Evolutionary conservation across 2,329 filamentous ascomycete genomes (phyloP), one percentile per base, ranked within the genome.

Genomic region (Waltergamsia citrina): DNA sequence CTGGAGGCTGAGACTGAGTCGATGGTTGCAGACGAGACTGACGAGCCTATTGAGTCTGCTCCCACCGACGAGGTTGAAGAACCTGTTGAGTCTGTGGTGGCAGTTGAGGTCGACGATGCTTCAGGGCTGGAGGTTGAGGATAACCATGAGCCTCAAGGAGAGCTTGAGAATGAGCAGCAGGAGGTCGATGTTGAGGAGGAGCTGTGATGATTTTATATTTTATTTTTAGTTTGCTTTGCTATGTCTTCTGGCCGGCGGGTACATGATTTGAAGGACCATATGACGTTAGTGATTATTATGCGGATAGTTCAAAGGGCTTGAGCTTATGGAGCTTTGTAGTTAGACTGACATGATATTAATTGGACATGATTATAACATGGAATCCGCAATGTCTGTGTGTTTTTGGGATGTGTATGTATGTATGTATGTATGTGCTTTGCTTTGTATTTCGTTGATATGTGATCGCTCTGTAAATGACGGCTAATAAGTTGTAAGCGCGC

Each of bases 341-440:
- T 28, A 34, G 23, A 27, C n/a, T 34, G 32, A 27, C 12, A 33
- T 33, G 23, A 33, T 12, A 8, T 24, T 18, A 33, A 33, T 24
- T 33, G 31, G 19, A 17, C 23, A 33, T 33, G 31, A 33, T 17
- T 33, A n/a, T 12, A 33, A 30, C 7, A 6, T 12, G 12, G 25
- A 24, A n/a, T 8, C 22, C 22, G 8, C 22, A n/a, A n/a, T n/a
- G 22, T 24, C 25, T 27, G 25, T 27, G 12, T 27, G 6, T n/a
- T 6, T 27, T n/a, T n/a, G n/a, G n/a, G n/a, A n/a, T n/a, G n/a
- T n/a, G n/a, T n/a, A n/a, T n/a, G n/a, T n/a, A n/a, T n/a, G n/a
- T n/a, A n/a, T n/a, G n/a, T n/a, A n/a, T n/a, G n/a, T n/a, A n/a
- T n/a, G n/a, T n/a, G n/a, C n/a, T n/a, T n/a, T n/a, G n/a, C n/a